phyloP scores from a whole-genome alignment of 805 yeast genomes.

The Yamadazyma sp. region DNA sequence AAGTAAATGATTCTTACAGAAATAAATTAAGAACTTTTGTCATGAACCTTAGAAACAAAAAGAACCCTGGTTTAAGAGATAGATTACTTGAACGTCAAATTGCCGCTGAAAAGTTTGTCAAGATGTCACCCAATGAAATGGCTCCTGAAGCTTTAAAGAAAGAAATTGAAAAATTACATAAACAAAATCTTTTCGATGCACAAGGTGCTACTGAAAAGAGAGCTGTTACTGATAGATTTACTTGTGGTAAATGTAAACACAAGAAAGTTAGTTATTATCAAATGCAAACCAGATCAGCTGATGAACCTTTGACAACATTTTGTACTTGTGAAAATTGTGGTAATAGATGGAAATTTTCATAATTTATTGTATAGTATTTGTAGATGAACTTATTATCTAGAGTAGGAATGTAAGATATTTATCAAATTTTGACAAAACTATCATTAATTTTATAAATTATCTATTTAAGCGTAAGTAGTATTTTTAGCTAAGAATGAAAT shows the following conservation, averaged over 20 bases:
- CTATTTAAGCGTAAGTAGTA: conserved; percentile 8
- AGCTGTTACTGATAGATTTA: conserved; percentile 93
- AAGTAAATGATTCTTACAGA: conserved; percentile 62
- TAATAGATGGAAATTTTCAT: conserved; percentile 96
- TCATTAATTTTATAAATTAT: no score
- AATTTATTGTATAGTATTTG: no score
- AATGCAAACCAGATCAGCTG: conserved; percentile 97
- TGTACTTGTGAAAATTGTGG: conserved; percentile 98
- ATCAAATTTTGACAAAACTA: no score
- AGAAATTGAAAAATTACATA: conserved; percentile 80
- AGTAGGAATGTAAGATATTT: no score
- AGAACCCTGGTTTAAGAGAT: conserved; percentile 79
- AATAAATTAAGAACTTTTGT: conserved; percentile 83
- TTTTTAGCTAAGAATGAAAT: conserved; percentile 50
- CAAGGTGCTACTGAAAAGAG: conserved; percentile 96
- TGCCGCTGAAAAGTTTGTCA: conserved; percentile 60
- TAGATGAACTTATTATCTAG: no score
- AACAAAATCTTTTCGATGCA: conserved; percentile 90
- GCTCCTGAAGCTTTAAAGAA: conserved; percentile 89
- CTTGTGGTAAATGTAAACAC: conserved; percentile 97
- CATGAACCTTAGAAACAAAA: conserved; percentile 83
- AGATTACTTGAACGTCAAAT: conserved; percentile 68
- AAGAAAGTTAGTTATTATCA: conserved; percentile 96
- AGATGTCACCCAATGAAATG: conserved; percentile 90
- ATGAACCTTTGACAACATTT: conserved; percentile 97